Evolutionary conservation across 345 rosid species (phyloP).

Genomic region (Euphorbia pulcherrima): DNA sequence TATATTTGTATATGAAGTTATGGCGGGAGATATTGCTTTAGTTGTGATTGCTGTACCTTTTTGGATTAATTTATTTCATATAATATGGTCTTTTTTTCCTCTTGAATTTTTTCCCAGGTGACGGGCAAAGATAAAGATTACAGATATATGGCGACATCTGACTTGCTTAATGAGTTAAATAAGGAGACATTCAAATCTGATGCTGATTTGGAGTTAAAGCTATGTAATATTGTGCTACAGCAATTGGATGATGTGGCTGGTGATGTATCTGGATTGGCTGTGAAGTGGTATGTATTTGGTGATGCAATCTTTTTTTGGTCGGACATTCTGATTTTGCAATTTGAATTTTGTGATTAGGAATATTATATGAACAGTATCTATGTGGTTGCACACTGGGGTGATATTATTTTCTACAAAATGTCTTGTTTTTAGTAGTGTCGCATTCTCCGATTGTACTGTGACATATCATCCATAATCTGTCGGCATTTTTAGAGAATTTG

Average conservation of each 20-base stretch:
- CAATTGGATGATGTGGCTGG: slow-evolving; percentile 99
- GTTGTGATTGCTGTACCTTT: too few relatives aligned
- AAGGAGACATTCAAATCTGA: slow-evolving; percentile 84
- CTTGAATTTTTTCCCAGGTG: slow-evolving; percentile 48
- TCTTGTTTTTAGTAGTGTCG: not conserved
- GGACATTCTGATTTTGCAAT: too few relatives aligned
- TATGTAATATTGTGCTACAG: slow-evolving; percentile 70
- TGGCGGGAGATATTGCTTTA: too few relatives aligned
- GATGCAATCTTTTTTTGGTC: not conserved
- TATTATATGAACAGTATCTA: not conserved
- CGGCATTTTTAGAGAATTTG: not conserved
- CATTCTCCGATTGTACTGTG: not conserved
- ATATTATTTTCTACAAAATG: not conserved
- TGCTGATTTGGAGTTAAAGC: slow-evolving; percentile 71
- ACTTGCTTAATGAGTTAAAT: slow-evolving; percentile 88
- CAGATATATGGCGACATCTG: slow-evolving; percentile 99
- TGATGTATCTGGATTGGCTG: slow-evolving; percentile 99
- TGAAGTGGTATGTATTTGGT: slow-evolving; percentile 67
- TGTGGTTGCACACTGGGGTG: not conserved
- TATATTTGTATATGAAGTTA: too few relatives aligned
- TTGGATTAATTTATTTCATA: not conserved
- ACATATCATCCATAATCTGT: not conserved
- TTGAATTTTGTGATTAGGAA: not conserved
- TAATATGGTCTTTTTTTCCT: not conserved
- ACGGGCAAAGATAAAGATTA: slow-evolving; percentile 98